Evolutionary conservation across 2,329 filamentous ascomycete species (phyloP).

Genomic region (Cyphellophora europaea): DNA sequence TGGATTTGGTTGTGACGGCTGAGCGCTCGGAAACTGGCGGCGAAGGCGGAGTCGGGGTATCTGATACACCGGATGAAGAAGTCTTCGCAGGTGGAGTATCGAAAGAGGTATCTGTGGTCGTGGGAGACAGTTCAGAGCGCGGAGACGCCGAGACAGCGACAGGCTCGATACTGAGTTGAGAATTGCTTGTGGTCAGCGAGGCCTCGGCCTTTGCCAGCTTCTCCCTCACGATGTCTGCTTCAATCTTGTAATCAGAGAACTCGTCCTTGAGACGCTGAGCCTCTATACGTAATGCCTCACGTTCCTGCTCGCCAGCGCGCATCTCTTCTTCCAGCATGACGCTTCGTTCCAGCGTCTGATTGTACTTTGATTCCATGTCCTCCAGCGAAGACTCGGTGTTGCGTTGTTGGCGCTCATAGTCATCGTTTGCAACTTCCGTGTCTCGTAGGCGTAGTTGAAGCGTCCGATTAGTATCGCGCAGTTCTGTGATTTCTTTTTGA

Average conservation of each 20-base stretch:
- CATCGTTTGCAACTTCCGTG: conserved; percentile 96
- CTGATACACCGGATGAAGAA: conserved; percentile 50
- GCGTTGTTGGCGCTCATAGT: conserved; percentile 91
- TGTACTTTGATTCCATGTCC: conserved; percentile 95
- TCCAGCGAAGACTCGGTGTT: conserved; percentile 94
- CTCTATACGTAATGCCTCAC: conserved; percentile 81
- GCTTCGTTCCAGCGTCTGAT: conserved; percentile 79
- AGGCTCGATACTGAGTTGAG: conserved; percentile 40
- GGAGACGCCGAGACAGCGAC: conserved; percentile 20
- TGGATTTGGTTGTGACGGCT: conserved; percentile 30
- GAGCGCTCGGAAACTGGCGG: conserved; percentile 88
- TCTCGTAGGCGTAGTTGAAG: conserved; percentile 79
- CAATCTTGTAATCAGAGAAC: conserved; percentile 84
- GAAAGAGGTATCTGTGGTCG: conserved; percentile 71
- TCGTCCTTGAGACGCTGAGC: conserved; percentile 84
- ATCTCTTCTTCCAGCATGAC: conserved; percentile 96
- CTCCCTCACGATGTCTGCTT: conserved; percentile 87
- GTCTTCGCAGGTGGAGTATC: conserved; percentile 74
- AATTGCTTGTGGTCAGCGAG: conserved; percentile 40
- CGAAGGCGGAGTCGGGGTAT: conserved; percentile 76
- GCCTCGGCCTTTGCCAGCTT: conserved; percentile 69
- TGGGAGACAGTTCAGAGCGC: conserved; percentile 65
- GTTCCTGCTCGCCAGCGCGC: conserved; percentile 80
- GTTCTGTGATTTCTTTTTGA: conserved; percentile 89
- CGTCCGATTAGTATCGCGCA: conserved; percentile 75